phyloP scores from a whole-genome alignment of 1,284 basidiomycete genomes.

The Ustilago shanxiensis region DNA sequence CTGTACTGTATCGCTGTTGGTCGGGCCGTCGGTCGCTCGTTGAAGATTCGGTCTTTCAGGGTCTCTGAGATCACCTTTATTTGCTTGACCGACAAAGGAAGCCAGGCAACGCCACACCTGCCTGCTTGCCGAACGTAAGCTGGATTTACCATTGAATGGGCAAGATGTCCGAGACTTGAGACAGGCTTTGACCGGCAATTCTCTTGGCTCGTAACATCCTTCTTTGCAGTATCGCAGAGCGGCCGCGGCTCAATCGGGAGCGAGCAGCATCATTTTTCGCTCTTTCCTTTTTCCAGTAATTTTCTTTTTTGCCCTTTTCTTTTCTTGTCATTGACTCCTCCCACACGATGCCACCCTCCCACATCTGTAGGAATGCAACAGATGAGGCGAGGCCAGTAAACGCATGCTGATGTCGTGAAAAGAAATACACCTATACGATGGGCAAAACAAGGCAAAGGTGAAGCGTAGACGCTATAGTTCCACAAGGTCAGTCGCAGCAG shows the following conservation, averaged over 20 bases:
- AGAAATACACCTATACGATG: too few species aligned
- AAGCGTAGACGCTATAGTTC: too few species aligned
- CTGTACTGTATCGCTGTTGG: slow-evolving; percentile 13
- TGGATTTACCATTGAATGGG: background rate
- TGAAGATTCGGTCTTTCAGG: slow-evolving; percentile 15
- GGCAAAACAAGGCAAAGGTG: too few species aligned
- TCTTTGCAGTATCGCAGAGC: background rate
- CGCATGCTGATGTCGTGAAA: background rate
- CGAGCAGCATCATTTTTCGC: background rate
- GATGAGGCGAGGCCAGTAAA: background rate
- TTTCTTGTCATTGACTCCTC: too few species aligned
- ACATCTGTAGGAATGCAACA: slow-evolving; percentile 1
- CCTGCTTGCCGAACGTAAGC: background rate
- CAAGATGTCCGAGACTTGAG: slow-evolving; percentile 6
- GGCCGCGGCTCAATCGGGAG: slow-evolving; percentile 2
- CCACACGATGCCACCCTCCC: slow-evolving; percentile 6
- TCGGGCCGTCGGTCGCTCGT: slow-evolving; percentile 29
- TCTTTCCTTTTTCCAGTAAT: background rate
- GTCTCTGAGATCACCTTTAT: background rate
- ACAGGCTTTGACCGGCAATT: slow-evolving; percentile 8
- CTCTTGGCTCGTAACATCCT: background rate
- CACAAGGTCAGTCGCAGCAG: too few species aligned
- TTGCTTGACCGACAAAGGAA: background rate
- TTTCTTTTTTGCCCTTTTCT: background rate
- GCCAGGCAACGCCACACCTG: background rate